Evolutionary conservation across 306 rosid genomes (phyloP).

Genomic region (Acacia melanoxylon): DNA sequence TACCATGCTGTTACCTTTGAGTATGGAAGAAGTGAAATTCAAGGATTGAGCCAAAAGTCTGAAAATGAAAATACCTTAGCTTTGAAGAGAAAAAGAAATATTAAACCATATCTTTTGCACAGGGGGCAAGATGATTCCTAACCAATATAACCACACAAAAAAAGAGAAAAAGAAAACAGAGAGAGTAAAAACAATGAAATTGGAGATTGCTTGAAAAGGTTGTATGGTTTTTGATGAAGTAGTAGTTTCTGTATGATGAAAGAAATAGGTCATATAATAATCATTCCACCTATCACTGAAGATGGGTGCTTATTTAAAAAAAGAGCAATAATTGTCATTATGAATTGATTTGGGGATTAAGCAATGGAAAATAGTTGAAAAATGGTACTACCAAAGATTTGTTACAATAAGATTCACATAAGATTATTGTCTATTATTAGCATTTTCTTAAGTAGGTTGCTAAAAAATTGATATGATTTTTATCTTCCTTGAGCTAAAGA

Average conservation of each 20-base stretch:
- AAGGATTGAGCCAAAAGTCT: constrained; percentile 27
- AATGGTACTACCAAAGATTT: constrained; percentile 4
- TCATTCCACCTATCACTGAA: constrained; percentile 33
- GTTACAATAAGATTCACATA: not conserved
- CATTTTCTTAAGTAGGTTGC: not conserved
- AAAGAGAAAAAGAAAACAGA: too few species aligned
- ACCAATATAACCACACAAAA: not conserved
- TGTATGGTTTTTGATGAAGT: constrained; percentile 12
- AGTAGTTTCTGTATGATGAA: constrained; percentile 15
- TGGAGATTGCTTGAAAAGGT: constrained; percentile 28
- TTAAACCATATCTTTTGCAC: constrained; percentile 21
- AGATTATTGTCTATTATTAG: not conserved
- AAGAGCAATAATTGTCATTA: constrained; percentile 15
- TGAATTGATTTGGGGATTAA: constrained; percentile 14
- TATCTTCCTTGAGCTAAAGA: constrained; percentile 19
- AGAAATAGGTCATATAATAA: constrained; percentile 20
- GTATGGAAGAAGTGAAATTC: constrained; percentile 66
- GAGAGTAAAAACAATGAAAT: not conserved
- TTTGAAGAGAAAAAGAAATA: constrained; percentile 61
- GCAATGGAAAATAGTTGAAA: constrained; percentile 22
- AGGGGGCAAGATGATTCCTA: constrained; percentile 27
- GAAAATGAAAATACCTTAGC: constrained; percentile 51
- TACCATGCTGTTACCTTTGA: constrained; percentile 52
- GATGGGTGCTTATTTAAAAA: constrained; percentile 1
- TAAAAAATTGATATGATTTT: not conserved